Evolutionary conservation across 192 early-diverging fungal species (phyloP).

Genomic region (Coemansia sp.): DNA sequence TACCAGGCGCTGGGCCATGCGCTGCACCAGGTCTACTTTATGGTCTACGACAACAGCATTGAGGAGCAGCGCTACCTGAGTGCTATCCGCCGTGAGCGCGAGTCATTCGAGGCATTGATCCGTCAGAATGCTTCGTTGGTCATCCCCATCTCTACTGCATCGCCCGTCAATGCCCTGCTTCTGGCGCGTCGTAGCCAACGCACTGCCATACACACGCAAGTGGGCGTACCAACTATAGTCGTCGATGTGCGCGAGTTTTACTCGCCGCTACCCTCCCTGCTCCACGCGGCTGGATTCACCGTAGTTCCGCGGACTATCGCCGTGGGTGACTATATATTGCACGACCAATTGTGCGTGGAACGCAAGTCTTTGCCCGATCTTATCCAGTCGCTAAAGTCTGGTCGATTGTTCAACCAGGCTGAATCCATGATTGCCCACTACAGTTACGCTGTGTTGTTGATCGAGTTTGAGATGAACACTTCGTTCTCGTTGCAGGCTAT

Average conservation of each 20-base stretch:
- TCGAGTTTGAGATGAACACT: constrained; percentile 89
- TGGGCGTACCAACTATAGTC: constrained; percentile 55
- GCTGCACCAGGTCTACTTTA: constrained; percentile 81
- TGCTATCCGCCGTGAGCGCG: constrained; percentile 82
- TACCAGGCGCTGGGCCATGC: constrained; percentile 58
- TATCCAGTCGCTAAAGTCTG: constrained; percentile 76
- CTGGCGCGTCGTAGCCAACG: constrained; percentile 27
- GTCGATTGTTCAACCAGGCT: constrained; percentile 87
- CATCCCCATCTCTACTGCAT: constrained; percentile 26
- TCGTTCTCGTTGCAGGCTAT: constrained; percentile 74
- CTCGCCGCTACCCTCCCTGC: constrained; percentile 80
- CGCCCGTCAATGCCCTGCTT: constrained; percentile 25
- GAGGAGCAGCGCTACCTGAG: constrained; percentile 94
- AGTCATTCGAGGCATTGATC: constrained; percentile 92
- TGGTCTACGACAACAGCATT: constrained; percentile 91
- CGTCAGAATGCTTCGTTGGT: constrained; percentile 76
- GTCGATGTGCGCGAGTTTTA: constrained; percentile 95
- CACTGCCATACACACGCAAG: constrained; percentile 5
- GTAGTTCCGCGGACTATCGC: constrained; percentile 82
- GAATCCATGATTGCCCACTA: constrained; percentile 89
- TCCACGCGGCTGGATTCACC: constrained; percentile 75
- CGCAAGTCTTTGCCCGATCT: constrained; percentile 91
- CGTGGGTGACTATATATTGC: constrained; percentile 93
- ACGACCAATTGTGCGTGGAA: constrained; percentile 85
- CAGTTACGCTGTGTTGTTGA: constrained; percentile 72